These are phyloP conservation scores for Spergularia azorica DNA, from an alignment of 179 eudicot species.

Conservation along the genomic window DNA sequence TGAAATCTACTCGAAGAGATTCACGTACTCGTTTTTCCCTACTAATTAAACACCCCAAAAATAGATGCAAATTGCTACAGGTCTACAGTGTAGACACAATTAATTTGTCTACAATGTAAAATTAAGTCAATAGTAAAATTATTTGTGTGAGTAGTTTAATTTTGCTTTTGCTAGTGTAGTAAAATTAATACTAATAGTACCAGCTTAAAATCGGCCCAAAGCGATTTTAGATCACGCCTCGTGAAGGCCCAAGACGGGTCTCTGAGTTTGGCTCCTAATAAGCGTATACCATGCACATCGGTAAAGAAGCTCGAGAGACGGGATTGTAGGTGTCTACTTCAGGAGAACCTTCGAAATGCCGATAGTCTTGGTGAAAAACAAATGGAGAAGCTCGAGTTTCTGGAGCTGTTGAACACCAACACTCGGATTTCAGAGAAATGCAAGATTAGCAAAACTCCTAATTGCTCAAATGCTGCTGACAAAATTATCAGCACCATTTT, in stretches of 20 bases:
- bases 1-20: no score
- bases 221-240: not conserved
- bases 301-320: not conserved
- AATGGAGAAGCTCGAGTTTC: not conserved
- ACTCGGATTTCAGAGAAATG: not conserved
- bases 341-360: not conserved
- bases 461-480: not conserved
- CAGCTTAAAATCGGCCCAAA: not conserved
- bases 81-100: no score
- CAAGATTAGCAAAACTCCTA: not conserved
- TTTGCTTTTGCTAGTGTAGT: no score
- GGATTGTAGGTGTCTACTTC: not conserved
- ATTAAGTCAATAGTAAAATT: no score
- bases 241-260: not conserved
- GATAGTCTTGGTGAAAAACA: not conserved
- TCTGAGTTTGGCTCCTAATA: not conserved
- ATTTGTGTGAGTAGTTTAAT: no score
- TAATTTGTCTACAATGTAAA: no score
- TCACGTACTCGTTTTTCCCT: no score
- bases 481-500: not conserved
- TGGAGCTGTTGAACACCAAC: not conserved
- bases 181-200: no score
- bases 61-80: no score
- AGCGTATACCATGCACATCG: not conserved
- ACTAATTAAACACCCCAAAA: no score